Base-by-base conservation (phyloP, 2,329 filamentous ascomycete genomes). In the Didymella pomorum region DNA sequence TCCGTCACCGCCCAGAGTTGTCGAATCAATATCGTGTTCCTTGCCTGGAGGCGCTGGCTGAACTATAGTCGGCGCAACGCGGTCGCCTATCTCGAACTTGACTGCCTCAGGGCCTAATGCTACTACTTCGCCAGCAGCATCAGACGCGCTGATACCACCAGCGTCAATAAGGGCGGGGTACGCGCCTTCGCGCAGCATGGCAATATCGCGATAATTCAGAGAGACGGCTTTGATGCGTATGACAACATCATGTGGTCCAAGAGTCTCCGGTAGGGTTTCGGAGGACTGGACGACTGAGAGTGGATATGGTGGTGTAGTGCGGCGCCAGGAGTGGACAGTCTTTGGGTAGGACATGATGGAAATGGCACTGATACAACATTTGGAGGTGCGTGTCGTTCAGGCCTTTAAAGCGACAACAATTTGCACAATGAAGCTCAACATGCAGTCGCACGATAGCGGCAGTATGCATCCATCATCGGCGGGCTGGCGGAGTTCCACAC, bases 181-280 rank as follows among this genome's bases (percentile, higher is more conserved):
- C 5, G 18, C 39, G 2, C 62, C 64, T 39, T 66, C 60, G 9
- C 50, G 31, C 14, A 71, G 56, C 65, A 71, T 71, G 6, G 63
- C 69, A 28, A 66, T 31, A 21, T 73, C 31, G 31, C 31, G 31
- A 8, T 35, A 35, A 11, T 35, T 35, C 1, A 72, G 59, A 4
- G 67, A 65, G 18, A 70, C 68, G 12, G 71, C 68, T 37, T 64
- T 67, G 31, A 73, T 69, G 16, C 58, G 58, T 42, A 71, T 60
- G 20, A 73, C 41, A 11, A 73, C 65, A 28, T 68, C 63, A 18
- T 59, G 18, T 2, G 57, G 41, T 2, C 41, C 55, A 2, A 71
- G 62, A 1, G 33, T 33, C 8, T 58, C 42, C 4, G 67, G 64
- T 2, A 69, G 62, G 1, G 49, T 46, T 29, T 70, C 67, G 20